phyloP scores from a whole-genome alignment of 179 eudicot genomes.

The Beta lomatogona region DNA sequence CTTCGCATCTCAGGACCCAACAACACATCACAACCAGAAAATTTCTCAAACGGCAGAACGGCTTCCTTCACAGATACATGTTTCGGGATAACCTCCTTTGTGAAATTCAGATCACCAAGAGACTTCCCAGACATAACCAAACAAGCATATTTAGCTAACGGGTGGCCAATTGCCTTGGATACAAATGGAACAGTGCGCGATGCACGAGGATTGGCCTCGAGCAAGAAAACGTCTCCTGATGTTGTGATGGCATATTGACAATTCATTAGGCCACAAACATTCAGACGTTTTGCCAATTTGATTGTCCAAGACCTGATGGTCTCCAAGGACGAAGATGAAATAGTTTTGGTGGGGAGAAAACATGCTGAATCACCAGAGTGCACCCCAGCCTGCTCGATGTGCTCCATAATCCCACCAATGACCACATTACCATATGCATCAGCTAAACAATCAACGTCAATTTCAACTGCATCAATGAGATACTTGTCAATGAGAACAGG shows the following conservation, averaged over 20 bases:
- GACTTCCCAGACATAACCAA: conserved; percentile 96
- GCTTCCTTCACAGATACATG: conserved; percentile 95
- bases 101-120: conserved; percentile 68
- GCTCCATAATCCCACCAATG: conserved; percentile 99
- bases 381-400: conserved; percentile 96
- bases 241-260: conserved; percentile 94
- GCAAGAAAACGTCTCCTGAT: conserved; percentile 82
- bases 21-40: conserved; percentile 88
- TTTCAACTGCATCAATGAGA: conserved; percentile 86
- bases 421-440: conserved; percentile 88
- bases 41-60: conserved; percentile 97
- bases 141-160: conserved; percentile 92
- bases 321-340: conserved; percentile 61
- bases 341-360: conserved; percentile 75
- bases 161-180: conserved; percentile 97
- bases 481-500: conserved; percentile 88
- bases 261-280: conserved; percentile 94
- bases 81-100: conserved; percentile 76
- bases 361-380: conserved; percentile 99
- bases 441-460: conserved; percentile 85
- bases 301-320: conserved; percentile 86
- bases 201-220: conserved; percentile 99
- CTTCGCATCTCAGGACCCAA: conserved; percentile 99
- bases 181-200: conserved; percentile 98
- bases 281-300: conserved; percentile 77